Evolutionary conservation across 2,329 filamentous ascomycete species (phyloP).

Genomic region (Ceratocystis huliohia): DNA sequence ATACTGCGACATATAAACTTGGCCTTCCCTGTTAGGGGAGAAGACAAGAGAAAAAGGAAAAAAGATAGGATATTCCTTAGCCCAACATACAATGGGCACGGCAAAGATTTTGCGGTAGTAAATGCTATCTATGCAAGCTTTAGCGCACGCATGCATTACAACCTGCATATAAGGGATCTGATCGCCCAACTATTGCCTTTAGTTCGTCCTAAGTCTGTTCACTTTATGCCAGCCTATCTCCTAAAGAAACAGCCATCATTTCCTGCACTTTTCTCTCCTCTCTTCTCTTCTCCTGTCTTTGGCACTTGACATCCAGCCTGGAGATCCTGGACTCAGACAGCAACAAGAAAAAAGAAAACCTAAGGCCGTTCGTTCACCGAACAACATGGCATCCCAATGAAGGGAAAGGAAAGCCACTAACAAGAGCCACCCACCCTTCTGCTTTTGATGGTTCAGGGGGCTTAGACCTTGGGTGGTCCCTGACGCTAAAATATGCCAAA

Average conservation of each 20-base stretch:
- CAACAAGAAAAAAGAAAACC: no score
- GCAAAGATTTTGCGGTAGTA: not conserved
- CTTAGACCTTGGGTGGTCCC: not conserved
- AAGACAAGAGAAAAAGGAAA: no score
- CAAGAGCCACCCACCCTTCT: not conserved
- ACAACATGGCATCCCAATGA: not conserved
- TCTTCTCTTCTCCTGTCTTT: not conserved
- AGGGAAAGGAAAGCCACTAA: not conserved
- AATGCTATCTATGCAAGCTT: constrained; percentile 7
- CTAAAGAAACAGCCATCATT: not conserved
- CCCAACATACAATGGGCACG: not conserved
- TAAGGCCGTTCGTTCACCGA: not conserved
- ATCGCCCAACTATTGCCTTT: constrained; percentile 4
- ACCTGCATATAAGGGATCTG: constrained; percentile 9
- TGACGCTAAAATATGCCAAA: not conserved
- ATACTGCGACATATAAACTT: not conserved
- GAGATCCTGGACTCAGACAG: not conserved
- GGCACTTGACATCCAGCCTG: not conserved
- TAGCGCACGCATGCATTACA: not conserved
- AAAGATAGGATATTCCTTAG: not conserved
- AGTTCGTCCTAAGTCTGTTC: constrained; percentile 1
- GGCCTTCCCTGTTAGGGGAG: not conserved
- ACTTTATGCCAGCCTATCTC: not conserved
- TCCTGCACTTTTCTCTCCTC: no score
- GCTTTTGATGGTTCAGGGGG: not conserved